Conservation (phyloP, 192 early-diverging fungal species). For the Geosiphon pyriformis region DNA sequence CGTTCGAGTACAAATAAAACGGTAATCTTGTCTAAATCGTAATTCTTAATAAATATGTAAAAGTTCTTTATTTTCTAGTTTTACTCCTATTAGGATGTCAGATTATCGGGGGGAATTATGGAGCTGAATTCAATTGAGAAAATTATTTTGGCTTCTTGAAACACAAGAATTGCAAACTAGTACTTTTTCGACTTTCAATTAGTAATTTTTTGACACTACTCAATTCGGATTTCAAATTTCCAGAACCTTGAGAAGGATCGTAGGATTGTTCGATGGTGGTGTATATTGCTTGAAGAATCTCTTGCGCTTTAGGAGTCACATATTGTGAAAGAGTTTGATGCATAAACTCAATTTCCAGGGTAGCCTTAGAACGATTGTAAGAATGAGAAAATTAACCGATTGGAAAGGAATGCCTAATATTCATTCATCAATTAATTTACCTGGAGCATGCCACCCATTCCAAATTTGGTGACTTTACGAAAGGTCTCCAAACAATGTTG, state of each 20-base stretch:
- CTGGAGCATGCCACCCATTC: slow-evolving; percentile 89
- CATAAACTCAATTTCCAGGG: slow-evolving; percentile 86
- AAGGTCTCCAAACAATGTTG: slow-evolving; percentile 77
- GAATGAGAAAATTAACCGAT: background rate
- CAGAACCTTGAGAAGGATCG: slow-evolving; percentile 43
- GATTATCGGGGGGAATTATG: too few relatives aligned
- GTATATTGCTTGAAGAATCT: slow-evolving; percentile 72
- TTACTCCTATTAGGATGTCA: too few relatives aligned
- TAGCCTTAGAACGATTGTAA: slow-evolving; percentile 48
- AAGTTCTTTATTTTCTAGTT: too few relatives aligned
- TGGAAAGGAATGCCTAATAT: background rate
- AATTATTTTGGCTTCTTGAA: slow-evolving; percentile 43
- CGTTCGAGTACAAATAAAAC: too few relatives aligned
- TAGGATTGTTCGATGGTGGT: slow-evolving; percentile 63
- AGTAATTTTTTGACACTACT: slow-evolving; percentile 47
- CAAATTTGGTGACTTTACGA: slow-evolving; percentile 76
- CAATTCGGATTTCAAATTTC: slow-evolving; percentile 48
- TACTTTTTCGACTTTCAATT: slow-evolving; percentile 44
- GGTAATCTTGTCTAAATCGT: too few relatives aligned
- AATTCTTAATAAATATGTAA: too few relatives aligned
- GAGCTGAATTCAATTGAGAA: too few relatives aligned
- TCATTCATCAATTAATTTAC: slow-evolving; percentile 23
- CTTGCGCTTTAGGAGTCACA: slow-evolving; percentile 57
- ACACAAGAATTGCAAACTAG: slow-evolving; percentile 52
- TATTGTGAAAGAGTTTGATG: slow-evolving; percentile 78